Evolutionary conservation across 495 filamentous ascomycete genomes (phyloP).

Genomic region (Cladorrhinum samala): DNA sequence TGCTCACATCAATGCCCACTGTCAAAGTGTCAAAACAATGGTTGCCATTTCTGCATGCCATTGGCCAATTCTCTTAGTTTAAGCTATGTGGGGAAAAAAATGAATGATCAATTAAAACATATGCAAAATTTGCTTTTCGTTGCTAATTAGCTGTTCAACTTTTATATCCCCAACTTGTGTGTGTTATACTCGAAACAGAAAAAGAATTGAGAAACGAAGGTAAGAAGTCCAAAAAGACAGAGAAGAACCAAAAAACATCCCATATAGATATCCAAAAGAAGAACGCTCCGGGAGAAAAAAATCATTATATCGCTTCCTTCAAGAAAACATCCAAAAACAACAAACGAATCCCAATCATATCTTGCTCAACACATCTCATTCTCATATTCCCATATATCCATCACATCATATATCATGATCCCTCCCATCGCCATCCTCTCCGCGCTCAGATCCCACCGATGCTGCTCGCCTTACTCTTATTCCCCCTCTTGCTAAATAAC

Average conservation of each 20-base stretch:
- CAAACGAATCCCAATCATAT: neutral
- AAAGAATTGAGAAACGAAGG: no score
- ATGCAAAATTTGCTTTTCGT: no score
- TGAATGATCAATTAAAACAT: no score
- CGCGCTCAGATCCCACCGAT: neutral
- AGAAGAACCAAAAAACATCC: no score
- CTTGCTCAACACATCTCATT: neutral
- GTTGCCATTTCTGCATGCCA: no score
- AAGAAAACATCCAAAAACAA: neutral
- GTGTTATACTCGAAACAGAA: no score
- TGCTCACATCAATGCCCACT: neutral
- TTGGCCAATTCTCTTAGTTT: no score
- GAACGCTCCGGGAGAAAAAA: neutral
- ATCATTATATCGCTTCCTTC: neutral
- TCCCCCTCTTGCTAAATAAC: constrained; percentile 1
- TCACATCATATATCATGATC: neutral
- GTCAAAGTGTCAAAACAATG: neutral
- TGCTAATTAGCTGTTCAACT: no score
- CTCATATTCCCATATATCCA: neutral
- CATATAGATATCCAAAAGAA: no score
- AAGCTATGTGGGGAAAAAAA: no score
- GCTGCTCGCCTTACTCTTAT: neutral
- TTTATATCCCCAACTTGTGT: no score
- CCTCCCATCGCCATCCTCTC: neutral
- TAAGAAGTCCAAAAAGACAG: no score